phyloP scores from a whole-genome alignment of 345 rosid species.

The Acer negundo region DNA sequence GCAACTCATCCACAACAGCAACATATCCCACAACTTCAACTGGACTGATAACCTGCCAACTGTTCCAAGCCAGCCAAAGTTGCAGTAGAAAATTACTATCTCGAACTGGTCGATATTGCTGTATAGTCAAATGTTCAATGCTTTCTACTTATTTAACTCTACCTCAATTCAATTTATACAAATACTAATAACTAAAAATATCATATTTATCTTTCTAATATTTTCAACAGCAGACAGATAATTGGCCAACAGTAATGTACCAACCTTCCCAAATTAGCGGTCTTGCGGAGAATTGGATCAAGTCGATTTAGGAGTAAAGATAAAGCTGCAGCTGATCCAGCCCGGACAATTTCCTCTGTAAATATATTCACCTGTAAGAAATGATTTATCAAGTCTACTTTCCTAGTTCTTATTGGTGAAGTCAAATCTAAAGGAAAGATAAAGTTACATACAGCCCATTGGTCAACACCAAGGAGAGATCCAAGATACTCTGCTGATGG shows the following conservation, averaged over 20 bases:
- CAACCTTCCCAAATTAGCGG: conserved; percentile 96
- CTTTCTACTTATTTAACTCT: conserved; percentile 5
- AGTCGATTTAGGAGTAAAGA: conserved; percentile 87
- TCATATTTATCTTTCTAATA: background rate
- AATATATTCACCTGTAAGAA: conserved; percentile 73
- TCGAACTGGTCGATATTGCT: conserved; percentile 11
- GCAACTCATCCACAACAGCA: conserved; percentile 78
- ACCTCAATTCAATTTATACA: conserved; percentile 1
- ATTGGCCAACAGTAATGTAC: conserved; percentile 22
- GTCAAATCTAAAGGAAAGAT: conserved; percentile 6
- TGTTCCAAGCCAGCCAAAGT: conserved; percentile 43
- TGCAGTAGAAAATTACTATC: conserved; percentile 28
- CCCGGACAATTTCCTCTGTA: conserved; percentile 95
- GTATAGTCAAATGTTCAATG: conserved; percentile 5
- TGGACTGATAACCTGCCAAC: conserved; percentile 99
- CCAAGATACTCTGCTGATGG: conserved; percentile 98
- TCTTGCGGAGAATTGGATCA: conserved; percentile 94
- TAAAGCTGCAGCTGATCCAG: conserved; percentile 94
- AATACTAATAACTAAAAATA: conserved; percentile 3
- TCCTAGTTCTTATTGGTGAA: background rate
- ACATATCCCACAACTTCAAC: conserved; percentile 88
- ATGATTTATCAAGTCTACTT: background rate
- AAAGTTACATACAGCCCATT: conserved; percentile 72
- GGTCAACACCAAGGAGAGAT: conserved; percentile 78
- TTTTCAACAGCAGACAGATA: conserved; percentile 5